Base-by-base conservation (phyloP, 2,329 filamentous ascomycete species). In the Neurospora crassa region DNA sequence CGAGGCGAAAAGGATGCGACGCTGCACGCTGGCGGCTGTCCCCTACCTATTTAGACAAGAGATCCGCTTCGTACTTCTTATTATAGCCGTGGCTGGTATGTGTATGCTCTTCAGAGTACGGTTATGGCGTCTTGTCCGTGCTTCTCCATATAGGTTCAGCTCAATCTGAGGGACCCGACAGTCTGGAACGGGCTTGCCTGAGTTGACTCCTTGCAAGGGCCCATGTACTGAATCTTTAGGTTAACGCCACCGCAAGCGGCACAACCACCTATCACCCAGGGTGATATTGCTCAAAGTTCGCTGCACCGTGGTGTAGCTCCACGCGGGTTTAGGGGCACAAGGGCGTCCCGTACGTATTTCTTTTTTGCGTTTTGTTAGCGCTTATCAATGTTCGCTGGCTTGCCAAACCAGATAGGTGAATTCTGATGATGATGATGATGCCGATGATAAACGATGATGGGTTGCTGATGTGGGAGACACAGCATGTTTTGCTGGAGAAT, bases 111-210 rank as follows among this genome's bases (percentile, higher is more conserved):
- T 63, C 24, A 63, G 10, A 8, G 47, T 29, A 59, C 16, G 20
- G 47, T 37, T 37, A 8, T 6, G 34, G 34, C 45, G 45, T 53
- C 24, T 59, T 34, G 47, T 59, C 47, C 53, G 24, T 63, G 53
- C 53, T 34, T 63, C 34, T 63, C 53, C 34, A 29, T 18, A 37
- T 18, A 63, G 53, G 53, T 63, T 63, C 53, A 37, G 53, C 53
- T 63, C 53, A 63, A 37, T 37, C 29, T n/a, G 53, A 37, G 14
- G 53, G n/a, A 74, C 75, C 75, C 75, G 75, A 75, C 75, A 73
- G 72, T 68, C 70, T 72, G 75, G 75, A 75, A 71, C 75, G 69
- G 74, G 71, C 70, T 47, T 69, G 47, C 53, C 68, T 70, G 70
- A 59, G 37, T 68, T 63, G 29, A 24, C 53, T 63, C 24, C 53